These are phyloP conservation scores for Fusarium vanettenii DNA, from an alignment of 2,329 filamentous ascomycete species.

Conservation along the genomic window DNA sequence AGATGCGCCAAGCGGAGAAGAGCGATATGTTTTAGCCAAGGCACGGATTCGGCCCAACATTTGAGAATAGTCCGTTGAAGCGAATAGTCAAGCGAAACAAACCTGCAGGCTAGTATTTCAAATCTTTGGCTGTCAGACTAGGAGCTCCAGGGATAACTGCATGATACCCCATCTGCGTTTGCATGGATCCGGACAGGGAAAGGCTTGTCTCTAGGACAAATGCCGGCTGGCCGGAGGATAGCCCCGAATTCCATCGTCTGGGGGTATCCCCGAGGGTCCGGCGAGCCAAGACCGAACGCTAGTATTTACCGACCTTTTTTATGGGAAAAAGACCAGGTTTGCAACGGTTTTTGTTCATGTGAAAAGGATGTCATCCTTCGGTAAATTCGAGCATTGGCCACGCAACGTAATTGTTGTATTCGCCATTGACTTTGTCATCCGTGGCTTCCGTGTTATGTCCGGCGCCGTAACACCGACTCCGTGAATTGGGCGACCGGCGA, in stretches of 20 bases:
- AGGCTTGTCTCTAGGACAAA: neutral
- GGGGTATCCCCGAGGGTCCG: neutral
- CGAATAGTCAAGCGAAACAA: neutral
- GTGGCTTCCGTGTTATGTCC: constrained; percentile 3
- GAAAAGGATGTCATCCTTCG: neutral
- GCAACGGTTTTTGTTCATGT: neutral
- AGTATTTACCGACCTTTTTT: neutral
- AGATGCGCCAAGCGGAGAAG: neutral
- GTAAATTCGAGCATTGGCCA: neutral
- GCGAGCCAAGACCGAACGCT: neutral
- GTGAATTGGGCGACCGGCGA: constrained; percentile 30
- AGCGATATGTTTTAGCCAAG: neutral
- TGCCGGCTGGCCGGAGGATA: neutral
- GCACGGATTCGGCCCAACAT: neutral
- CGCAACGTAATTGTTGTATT: neutral
- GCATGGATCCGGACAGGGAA: neutral
- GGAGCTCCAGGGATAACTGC: neutral
- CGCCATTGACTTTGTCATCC: neutral
- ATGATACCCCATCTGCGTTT: neutral
- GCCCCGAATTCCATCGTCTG: neutral
- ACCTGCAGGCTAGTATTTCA: neutral
- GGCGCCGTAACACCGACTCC: constrained; percentile 30
- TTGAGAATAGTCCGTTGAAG: neutral
- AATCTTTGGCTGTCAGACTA: neutral
- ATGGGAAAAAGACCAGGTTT: neutral